Conservation (phyloP, 2,329 filamentous ascomycete species). For the Alternaria arborescens region DNA sequence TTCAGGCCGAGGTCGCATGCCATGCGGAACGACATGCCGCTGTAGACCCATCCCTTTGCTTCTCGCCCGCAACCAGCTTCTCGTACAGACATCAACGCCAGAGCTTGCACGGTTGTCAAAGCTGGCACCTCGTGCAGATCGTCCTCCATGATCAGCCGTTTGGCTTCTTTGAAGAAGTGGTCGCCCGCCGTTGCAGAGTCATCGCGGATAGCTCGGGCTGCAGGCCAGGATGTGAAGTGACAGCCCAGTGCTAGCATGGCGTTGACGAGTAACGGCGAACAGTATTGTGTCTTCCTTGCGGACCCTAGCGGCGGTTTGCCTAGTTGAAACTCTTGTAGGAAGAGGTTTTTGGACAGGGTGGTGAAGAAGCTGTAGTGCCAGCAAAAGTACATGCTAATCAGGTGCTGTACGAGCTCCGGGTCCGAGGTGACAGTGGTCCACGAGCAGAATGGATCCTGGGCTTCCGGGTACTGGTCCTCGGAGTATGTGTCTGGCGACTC, state of each 20-base stretch:
- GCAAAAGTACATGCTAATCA: constrained; percentile 97
- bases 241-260: constrained; percentile 92
- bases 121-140: constrained; percentile 92
- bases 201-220: constrained; percentile 73
- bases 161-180: constrained; percentile 95
- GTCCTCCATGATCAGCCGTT: constrained; percentile 85
- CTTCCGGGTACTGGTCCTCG: constrained; percentile 58
- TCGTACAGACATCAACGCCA: constrained; percentile 94
- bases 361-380: constrained; percentile 99
- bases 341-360: constrained; percentile 83
- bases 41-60: constrained; percentile 97
- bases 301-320: constrained; percentile 67
- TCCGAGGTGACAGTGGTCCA: constrained; percentile 91
- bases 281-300: constrained; percentile 72
- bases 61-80: constrained; percentile 95
- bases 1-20: constrained; percentile 93
- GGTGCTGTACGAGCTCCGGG: constrained; percentile 78
- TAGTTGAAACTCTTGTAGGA: constrained; percentile 82
- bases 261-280: constrained; percentile 89
- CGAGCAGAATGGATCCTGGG: constrained; percentile 76
- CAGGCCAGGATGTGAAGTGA: constrained; percentile 83
- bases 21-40: constrained; percentile 98
- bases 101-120: constrained; percentile 88
- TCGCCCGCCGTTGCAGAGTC: constrained; percentile 90
- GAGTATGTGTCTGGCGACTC: constrained; percentile 46